Evolutionary conservation across 2,329 filamentous ascomycete species (phyloP), one percentile per base, ranked within the genome.

Genomic region (Achaetomium macrosporum): DNA sequence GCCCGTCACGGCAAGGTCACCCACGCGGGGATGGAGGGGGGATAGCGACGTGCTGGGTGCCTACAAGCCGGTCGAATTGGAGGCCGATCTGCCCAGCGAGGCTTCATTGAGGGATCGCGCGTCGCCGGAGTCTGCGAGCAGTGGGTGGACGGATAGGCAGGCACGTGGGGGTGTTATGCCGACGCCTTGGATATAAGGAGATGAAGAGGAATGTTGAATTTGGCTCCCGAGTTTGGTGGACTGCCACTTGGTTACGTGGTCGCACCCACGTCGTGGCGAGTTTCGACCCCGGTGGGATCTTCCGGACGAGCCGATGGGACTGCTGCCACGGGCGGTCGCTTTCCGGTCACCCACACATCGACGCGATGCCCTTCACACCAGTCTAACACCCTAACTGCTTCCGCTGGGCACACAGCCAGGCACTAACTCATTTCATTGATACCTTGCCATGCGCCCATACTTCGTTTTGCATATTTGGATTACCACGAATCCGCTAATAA

Each of bases 111-210:
- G 55, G 49, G 53, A 54, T 15, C 36, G 48, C 11, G 47, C 54
- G 15, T 50, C 51, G 30, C 52, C 55, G 5, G 55, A 51, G 31
- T 55, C 53, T 16, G 45, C 44, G 35, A 54, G 37, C 29, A 60
- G 51, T 9, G 56, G 42, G n/a, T 60, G 59, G 58, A 60, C 54
- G 6, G 52, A 49, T 3, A 52, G 48, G 47, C 55, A 56, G 49
- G 45, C 36, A 16, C 44, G 53, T 7, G 55, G 51, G 2, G 50
- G 20, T 16, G 47, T 45, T 1, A 42, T 41, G 55, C 46, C 55
- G 40, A 56, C 35, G 40, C 48, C 53, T 11, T 58, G 56, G 58
- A 51, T 58, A 35, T 59, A 30, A 53, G 25, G 15, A 17, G 2
- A 12, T 15, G 3, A 16, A 13, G 13, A 9, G 33, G 40, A 11